Conservation (phyloP, 108 stramenopile species). For the Discostella stelligeroides region DNA sequence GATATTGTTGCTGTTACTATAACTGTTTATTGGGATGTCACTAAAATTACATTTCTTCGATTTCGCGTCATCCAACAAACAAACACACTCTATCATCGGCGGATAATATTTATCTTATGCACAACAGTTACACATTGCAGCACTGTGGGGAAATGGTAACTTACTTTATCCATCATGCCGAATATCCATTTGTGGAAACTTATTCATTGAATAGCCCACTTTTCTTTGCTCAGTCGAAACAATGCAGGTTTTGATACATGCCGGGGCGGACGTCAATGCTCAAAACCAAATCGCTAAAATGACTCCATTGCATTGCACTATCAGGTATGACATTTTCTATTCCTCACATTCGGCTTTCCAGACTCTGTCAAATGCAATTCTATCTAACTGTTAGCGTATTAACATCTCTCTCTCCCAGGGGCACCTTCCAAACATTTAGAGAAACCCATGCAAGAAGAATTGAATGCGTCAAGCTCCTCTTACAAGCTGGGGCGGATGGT, state of each 20-base stretch:
- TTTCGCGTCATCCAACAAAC: too few species aligned
- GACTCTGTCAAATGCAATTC: too few species aligned
- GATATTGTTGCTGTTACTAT: neutral
- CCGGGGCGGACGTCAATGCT: slow-evolving; percentile 57
- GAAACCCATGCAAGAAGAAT: slow-evolving; percentile 42
- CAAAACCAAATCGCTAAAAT: slow-evolving; percentile 57
- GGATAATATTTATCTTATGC: neutral
- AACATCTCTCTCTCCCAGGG: neutral
- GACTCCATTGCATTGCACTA: slow-evolving; percentile 70
- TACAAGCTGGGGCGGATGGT: slow-evolving; percentile 59
- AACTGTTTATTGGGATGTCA: too few species aligned
- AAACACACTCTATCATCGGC: too few species aligned
- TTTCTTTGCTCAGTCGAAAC: slow-evolving; percentile 57
- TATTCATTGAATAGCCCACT: slow-evolving; percentile 1
- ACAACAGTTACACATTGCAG: slow-evolving; percentile 66
- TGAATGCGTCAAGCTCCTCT: slow-evolving; percentile 42
- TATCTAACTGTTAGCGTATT: too few species aligned
- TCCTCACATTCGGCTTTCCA: neutral
- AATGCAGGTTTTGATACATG: slow-evolving; percentile 46
- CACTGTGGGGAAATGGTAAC: slow-evolving; percentile 69
- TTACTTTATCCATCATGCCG: too few species aligned
- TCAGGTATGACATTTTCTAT: slow-evolving; percentile 53
- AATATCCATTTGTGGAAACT: too few species aligned
- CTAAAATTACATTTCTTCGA: too few species aligned
- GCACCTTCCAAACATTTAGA: slow-evolving; percentile 56